Evolutionary conservation across 2,329 filamentous ascomycete species (phyloP).

Genomic region (Coniochaeta ligniaria): DNA sequence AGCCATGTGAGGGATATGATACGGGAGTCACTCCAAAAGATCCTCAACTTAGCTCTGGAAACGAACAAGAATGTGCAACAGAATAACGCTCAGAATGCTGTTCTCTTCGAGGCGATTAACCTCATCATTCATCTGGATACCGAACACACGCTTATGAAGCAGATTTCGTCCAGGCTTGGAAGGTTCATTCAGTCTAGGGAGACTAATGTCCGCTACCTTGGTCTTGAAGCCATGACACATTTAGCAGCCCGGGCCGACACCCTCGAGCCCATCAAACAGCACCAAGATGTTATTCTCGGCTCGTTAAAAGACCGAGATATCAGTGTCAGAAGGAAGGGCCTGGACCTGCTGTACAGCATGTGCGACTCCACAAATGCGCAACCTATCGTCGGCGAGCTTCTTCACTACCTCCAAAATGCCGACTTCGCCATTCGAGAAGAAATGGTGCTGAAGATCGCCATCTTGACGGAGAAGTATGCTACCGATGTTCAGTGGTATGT

Average conservation of each 20-base stretch:
- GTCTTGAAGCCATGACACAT: constrained; percentile 96
- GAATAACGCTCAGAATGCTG: constrained; percentile 97
- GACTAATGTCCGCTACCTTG: constrained; percentile 94
- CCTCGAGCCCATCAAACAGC: constrained; percentile 93
- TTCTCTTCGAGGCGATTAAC: constrained; percentile 97
- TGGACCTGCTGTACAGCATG: constrained; percentile 98
- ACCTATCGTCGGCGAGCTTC: constrained; percentile 84
- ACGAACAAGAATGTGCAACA: constrained; percentile 98
- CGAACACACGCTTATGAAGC: constrained; percentile 89
- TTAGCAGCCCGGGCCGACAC: constrained; percentile 90
- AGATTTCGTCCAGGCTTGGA: constrained; percentile 83
- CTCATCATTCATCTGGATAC: constrained; percentile 96
- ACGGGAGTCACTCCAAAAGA: constrained; percentile 82
- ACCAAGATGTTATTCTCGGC: constrained; percentile 91
- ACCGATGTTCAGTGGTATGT: constrained; percentile 99
- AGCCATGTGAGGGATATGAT: constrained; percentile 88
- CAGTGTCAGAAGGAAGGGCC: constrained; percentile 88
- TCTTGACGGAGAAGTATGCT: constrained; percentile 95
- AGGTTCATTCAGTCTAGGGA: constrained; percentile 96
- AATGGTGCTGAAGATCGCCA: constrained; percentile 98
- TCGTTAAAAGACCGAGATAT: constrained; percentile 95
- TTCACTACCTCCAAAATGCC: constrained; percentile 91
- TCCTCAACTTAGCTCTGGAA: constrained; percentile 85
- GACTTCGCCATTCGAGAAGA: constrained; percentile 98
- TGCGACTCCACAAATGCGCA: constrained; percentile 93